Evolutionary conservation across 768 basidiomycete species (phyloP).

Genomic region (Suillus clintonianus): DNA sequence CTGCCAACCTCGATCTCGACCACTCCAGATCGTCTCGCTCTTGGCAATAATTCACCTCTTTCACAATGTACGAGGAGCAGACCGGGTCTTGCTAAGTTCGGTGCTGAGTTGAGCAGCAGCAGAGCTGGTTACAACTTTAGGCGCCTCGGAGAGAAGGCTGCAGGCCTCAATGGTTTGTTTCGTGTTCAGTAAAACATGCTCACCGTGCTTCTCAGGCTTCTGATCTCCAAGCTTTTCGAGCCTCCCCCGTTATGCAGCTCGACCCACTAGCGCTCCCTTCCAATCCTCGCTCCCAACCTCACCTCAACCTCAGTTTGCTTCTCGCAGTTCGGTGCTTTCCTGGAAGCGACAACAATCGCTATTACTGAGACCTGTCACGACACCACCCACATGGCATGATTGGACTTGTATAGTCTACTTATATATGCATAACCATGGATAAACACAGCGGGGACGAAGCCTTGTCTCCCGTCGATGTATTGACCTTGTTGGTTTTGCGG

Average conservation of each 20-base stretch:
- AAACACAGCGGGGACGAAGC: constrained; percentile 4
- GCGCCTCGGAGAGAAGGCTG: constrained; percentile 74
- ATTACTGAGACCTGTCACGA: constrained; percentile 22
- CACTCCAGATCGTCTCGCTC: constrained; percentile 26
- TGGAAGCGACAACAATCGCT: constrained; percentile 14
- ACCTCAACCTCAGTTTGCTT: constrained; percentile 26
- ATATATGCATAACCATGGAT: constrained; percentile 10
- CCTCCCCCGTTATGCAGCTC: constrained; percentile 57
- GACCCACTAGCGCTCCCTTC: constrained; percentile 29
- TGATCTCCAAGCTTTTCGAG: constrained; percentile 61
- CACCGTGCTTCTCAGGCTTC: constrained; percentile 39
- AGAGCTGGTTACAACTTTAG: constrained; percentile 77
- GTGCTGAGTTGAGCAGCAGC: constrained; percentile 20
- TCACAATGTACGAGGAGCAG: constrained; percentile 34
- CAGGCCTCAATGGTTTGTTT: constrained; percentile 52
- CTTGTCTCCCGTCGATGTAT: constrained; percentile 10
- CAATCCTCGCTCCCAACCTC: constrained; percentile 20
- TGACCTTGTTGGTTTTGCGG: constrained; percentile 8
- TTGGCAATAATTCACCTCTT: constrained; percentile 24
- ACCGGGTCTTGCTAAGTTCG: constrained; percentile 20
- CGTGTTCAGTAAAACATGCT: neutral
- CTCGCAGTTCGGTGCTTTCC: constrained; percentile 31
- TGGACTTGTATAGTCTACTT: constrained; percentile 9
- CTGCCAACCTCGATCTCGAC: constrained; percentile 18
- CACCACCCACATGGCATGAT: neutral